Conservation (phyloP, 345 rosid species). For the Salix viminalis region DNA sequence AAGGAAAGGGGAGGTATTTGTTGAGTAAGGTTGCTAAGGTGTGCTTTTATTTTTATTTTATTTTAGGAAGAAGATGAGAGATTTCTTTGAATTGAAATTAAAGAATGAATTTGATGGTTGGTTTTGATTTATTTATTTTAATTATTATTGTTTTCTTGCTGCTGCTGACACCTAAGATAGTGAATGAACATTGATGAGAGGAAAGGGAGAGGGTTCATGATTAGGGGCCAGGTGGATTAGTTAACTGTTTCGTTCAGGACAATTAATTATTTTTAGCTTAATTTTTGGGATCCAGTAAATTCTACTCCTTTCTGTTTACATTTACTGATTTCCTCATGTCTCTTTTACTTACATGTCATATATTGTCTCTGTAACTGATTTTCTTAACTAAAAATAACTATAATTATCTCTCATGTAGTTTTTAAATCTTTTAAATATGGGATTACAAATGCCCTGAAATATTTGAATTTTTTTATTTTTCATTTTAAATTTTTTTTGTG, state of each 20-base stretch:
- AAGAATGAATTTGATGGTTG: constrained; percentile 17
- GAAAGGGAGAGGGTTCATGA: constrained; percentile 3
- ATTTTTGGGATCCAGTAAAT: neutral
- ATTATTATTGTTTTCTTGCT: neutral
- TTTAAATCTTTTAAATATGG: too few relatives aligned
- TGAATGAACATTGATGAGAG: neutral
- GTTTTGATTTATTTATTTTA: neutral
- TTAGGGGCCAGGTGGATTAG: constrained; percentile 5
- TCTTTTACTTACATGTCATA: neutral
- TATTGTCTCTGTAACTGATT: neutral
- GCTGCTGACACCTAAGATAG: neutral
- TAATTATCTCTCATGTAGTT: too few relatives aligned
- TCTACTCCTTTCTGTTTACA: neutral
- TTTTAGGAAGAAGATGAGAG: constrained; percentile 10
- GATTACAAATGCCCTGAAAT: too few relatives aligned
- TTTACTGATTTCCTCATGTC: neutral
- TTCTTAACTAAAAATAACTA: neutral
- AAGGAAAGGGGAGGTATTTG: neutral
- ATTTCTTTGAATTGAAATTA: constrained; percentile 30
- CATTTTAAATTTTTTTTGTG: too few relatives aligned
- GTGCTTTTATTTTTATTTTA: neutral
- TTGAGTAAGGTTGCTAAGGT: neutral
- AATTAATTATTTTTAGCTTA: neutral
- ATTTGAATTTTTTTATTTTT: too few relatives aligned
- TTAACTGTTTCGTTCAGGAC: constrained; percentile 15